Base-by-base conservation (phyloP, 805 yeast species). In the Zygosaccharomyces siamensis region DNA sequence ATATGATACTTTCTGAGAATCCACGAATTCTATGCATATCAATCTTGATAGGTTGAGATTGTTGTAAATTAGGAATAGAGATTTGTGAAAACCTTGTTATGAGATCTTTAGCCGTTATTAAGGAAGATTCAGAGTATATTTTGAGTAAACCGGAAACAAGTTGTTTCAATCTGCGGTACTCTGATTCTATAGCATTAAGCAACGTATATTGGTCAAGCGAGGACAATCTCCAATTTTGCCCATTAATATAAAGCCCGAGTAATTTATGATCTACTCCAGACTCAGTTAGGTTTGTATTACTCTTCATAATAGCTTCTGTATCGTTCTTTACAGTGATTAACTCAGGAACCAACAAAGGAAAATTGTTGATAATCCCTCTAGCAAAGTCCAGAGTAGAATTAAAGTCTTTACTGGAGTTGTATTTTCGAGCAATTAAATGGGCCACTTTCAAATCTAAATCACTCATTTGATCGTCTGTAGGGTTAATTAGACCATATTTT, bases 381-480 rank as follows among this genome's bases (percentile, higher is more conserved):
- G 79, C 67, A 12, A 54, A 56, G 0, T 52, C 37, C 2, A 70
- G 46, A 2, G 68, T 54, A 3, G 76, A 44, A 2, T 76, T 72
- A 16, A 74, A 57, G 5, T 63, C 50, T 12, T 57, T 50, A 2
- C 71, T 50, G 0, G 56, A 37, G 2, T 62, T 53, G 3, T 72
- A 68, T 33, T 75, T 73, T 0, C 71, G 58, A 1, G 71, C 71
- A n/a, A 78, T 67, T 1, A 83, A 63, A 1, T 81, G 72, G 0
- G 84, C 78, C 1, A 96, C 95, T 64, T 89, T 88, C 16, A 89
- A 57, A 52, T 79, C 84, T 1, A 90, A 49, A 1, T 58, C 47
- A 3, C 61, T 47, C 2, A 76, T 54, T 4, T 59, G 58, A 6
- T 64, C 56, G 14, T 47, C 51, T 6, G 51, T 45, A 3, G 57